Evolutionary conservation across 2,329 filamentous ascomycete genomes (phyloP), one percentile per base, ranked within the genome.

Genomic region (Monosporascus ibericus): DNA sequence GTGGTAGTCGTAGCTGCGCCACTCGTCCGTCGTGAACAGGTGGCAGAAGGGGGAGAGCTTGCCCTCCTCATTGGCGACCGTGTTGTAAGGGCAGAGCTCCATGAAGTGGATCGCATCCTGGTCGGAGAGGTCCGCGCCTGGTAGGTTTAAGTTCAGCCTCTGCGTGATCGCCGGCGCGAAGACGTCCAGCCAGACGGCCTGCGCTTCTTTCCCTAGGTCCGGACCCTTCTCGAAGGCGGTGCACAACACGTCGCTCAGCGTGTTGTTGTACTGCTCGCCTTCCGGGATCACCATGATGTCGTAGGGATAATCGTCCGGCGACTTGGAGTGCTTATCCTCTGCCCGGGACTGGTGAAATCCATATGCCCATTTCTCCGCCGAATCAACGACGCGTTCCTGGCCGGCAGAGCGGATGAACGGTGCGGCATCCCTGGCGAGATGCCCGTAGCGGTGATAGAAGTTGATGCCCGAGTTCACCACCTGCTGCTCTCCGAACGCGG

Each of bases 21-120:
- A 96, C 69, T 95, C 90, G 1, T 78, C 68, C 15, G 76, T 66
- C 0, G 81, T 85, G 71, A 96, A 96, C 25, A 96, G 75, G 15
- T 67, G 65, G 69, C 92, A 96, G 70, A 96, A 95, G 0, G 75
- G 72, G 0, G 90, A 90, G 9, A 86, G 67, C 18, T 70, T 76
- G 5, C 73, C 79, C 3, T 77, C 70, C 0, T 70, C 64, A 6
- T 81, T 75, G 8, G 86, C 83, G n/a, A 95, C 83, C 0, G 89
- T 92, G 60, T 87, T 80, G 71, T 90, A 96, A 0, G 92, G 86
- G 63, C 92, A 96, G 55, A 96, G 75, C 62, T 96, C 90, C 90
- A 96, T 96, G 36, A 96, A 67, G 52, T 79, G 80, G 52, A 91
- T 74, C 1, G 84, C 81, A 36, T 92, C 84, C 1, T 72, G 63